Evolutionary conservation across 129 eudicot species (phyloP), one percentile per base, ranked within the genome.

Genomic region (Flaveria robusta): DNA sequence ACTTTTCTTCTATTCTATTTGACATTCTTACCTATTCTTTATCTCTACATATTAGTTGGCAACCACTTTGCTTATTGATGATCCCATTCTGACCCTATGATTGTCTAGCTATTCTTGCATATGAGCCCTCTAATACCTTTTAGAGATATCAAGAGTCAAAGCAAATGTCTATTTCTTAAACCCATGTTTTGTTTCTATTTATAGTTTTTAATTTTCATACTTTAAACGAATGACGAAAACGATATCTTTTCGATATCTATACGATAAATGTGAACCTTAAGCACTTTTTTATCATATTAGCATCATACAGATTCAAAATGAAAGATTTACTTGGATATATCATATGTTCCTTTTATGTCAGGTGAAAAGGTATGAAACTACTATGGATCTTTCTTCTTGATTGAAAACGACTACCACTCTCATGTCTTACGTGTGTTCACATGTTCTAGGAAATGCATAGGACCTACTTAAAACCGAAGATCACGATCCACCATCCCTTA

Each of bases 11-110:
- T 24, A 69, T 77, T 77, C 70, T 27, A 78, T 43, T 56, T 77
- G 75, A 45, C 74, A 70, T 70, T 69, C 64, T 70, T 70, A 19
- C 47, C 70, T 9, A 24, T 59, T 43, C 39, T 45, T 78, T 58
- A 58, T 43, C 26, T 43, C 14, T 78, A 58, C 50, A 58, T 78
- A 34, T 71, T 76, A 71, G 83, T 79, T 79, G 77, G 83, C 83
- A 79, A 79, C 71, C 72, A 79, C 78, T 79, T 71, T 62, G 67
- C 77, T 47, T 49, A 71, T 59, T 79, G 77, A 79, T 79, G 77
- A 79, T 29, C 75, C 67, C 70, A 55, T 56, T 55, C 68, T 68
- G 81, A 68, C 77, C 77, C 78, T 71, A 71, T 49, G 65, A 71
- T 71, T 79, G 77, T 63, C 20, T 62, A 79, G 66, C 77, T 71